Conservation (phyloP, 1,139 yeast genomes). For the Pichia kudriavzevii region DNA sequence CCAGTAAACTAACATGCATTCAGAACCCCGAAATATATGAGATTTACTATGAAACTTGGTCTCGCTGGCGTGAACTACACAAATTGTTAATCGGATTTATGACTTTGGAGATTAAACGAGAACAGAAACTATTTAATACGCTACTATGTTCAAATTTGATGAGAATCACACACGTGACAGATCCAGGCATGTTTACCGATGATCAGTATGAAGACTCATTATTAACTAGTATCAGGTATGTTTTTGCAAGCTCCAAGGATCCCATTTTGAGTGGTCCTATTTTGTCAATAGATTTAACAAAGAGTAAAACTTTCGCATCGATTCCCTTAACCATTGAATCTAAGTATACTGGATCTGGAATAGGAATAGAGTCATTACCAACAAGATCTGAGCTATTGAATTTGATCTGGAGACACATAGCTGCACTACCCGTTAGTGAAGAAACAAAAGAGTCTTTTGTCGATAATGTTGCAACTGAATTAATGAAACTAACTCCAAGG, state of each 20-base stretch:
- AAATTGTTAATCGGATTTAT: constrained; percentile 5
- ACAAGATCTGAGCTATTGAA: constrained; percentile 3
- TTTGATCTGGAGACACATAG: constrained; percentile 4
- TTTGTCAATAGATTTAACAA: constrained; percentile 8
- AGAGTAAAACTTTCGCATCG: constrained; percentile 6
- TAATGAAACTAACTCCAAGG: constrained; percentile 1
- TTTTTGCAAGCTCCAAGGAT: constrained; percentile 3
- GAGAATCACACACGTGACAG: neutral
- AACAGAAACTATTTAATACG: neutral
- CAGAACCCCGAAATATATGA: constrained; percentile 9
- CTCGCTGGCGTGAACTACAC: constrained; percentile 13
- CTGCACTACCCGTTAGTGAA: constrained; percentile 1
- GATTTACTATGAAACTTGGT: constrained; percentile 9
- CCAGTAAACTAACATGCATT: constrained; percentile 10
- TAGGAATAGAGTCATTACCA: constrained; percentile 11
- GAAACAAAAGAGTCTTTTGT: neutral
- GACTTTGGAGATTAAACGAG: constrained; percentile 6
- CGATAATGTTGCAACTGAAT: constrained; percentile 1
- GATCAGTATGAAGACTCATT: constrained; percentile 4
- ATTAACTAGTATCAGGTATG: constrained; percentile 1
- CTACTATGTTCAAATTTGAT: constrained; percentile 6
- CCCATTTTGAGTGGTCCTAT: constrained; percentile 1
- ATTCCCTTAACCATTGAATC: constrained; percentile 7
- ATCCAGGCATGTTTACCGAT: neutral
- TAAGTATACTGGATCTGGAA: constrained; percentile 5